Percentiles rank a stretch among this genome's conserved stretches.
Evolutionary conservation across 148 eudicot genomes (phyloP).

Genomic region (Rhododendron molle): DNA sequence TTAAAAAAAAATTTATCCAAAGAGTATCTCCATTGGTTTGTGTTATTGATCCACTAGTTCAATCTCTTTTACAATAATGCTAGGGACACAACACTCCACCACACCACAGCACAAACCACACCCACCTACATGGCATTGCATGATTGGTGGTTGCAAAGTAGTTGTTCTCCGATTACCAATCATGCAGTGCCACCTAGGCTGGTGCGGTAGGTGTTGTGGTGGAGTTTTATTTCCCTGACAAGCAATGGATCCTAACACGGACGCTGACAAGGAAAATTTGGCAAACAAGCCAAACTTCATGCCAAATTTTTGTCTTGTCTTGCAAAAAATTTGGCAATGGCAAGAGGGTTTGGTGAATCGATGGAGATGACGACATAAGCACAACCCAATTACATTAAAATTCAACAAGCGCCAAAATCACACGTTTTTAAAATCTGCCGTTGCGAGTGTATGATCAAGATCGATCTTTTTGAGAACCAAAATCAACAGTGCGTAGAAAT

Average conservation of each 20-base stretch:
- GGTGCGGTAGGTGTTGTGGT: not conserved
- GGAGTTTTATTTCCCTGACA: not conserved
- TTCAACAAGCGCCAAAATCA: not conserved
- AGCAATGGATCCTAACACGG: not conserved
- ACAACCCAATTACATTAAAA: not conserved
- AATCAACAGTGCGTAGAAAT: not conserved
- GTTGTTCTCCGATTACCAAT: no score
- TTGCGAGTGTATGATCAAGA: not conserved
- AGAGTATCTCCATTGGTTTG: not conserved
- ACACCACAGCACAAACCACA: not conserved
- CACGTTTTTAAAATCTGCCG: not conserved
- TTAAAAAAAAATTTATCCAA: not conserved
- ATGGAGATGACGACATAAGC: not conserved
- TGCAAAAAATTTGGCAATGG: not conserved
- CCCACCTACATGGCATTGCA: not conserved
- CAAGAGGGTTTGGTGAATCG: not conserved
- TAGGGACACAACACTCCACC: not conserved
- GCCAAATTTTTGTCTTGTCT: not conserved
- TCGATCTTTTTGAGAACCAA: not conserved
- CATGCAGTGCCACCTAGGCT: no score
- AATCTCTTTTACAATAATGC: not conserved
- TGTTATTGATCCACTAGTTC: not conserved
- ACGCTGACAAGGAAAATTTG: not conserved
- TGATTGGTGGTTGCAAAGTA: no score
- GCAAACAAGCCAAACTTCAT: not conserved